These are phyloP conservation scores for Wickerhamomyces alni DNA, from an alignment of 805 yeast species.

Conservation along the genomic window DNA sequence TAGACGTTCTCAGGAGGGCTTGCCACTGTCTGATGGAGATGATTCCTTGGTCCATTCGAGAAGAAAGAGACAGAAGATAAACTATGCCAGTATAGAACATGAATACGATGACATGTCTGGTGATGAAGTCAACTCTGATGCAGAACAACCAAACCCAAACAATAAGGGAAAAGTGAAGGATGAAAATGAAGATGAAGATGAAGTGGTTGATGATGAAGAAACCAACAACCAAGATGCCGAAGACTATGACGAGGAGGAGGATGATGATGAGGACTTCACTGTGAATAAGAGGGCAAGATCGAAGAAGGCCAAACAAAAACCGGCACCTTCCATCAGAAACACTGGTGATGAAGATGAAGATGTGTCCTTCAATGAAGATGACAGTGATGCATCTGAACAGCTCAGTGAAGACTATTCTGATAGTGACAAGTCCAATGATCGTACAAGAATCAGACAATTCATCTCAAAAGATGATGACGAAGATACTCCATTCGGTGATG, in stretches of 20 bases:
- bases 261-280: slow-evolving; percentile 5
- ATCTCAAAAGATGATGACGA: slow-evolving; percentile 22
- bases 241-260: slow-evolving; percentile 9
- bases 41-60: slow-evolving; percentile 29
- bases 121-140: slow-evolving; percentile 7
- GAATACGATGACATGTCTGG: slow-evolving; percentile 25
- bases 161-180: slow-evolving; percentile 3
- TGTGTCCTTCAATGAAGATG: slow-evolving; percentile 26
- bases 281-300: slow-evolving; percentile 4
- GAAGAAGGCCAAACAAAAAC: slow-evolving; percentile 9
- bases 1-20: background rate
- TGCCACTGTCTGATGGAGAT: slow-evolving; percentile 5
- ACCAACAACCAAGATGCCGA: slow-evolving; percentile 3
- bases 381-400: background rate
- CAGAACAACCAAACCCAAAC: background rate
- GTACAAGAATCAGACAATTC: slow-evolving; percentile 18
- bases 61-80: slow-evolving; percentile 26
- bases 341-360: slow-evolving; percentile 22
- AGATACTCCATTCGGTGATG: slow-evolving; percentile 21
- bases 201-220: too few relatives aligned
- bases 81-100: slow-evolving; percentile 31
- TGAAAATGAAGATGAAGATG: slow-evolving; percentile 7
- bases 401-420: slow-evolving; percentile 10
- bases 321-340: slow-evolving; percentile 4
- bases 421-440: slow-evolving; percentile 7